Percentiles rank a stretch among this genome's conserved stretches.
Evolutionary conservation across 1,139 yeast genomes (phyloP).

Genomic region (Wickerhamomyces sp.): DNA sequence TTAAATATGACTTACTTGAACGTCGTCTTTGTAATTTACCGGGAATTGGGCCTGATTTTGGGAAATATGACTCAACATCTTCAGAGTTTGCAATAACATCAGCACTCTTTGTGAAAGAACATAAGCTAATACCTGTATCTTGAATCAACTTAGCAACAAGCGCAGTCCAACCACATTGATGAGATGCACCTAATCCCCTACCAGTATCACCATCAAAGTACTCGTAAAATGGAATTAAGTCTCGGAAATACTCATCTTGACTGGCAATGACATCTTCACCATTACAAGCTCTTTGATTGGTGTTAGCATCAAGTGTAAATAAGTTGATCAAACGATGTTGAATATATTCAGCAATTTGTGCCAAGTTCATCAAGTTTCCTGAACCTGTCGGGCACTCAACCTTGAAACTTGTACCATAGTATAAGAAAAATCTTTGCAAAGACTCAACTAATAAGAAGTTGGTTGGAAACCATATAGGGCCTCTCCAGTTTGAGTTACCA

Average conservation of each 20-base stretch:
- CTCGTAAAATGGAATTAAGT: slow-evolving; percentile 78
- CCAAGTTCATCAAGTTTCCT: slow-evolving; percentile 75
- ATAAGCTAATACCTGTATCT: slow-evolving; percentile 76
- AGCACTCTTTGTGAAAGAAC: slow-evolving; percentile 35
- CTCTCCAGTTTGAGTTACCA: slow-evolving; percentile 97
- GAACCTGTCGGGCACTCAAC: slow-evolving; percentile 91
- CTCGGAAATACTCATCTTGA: slow-evolving; percentile 70
- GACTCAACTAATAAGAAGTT: slow-evolving; percentile 87
- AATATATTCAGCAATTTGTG: slow-evolving; percentile 88
- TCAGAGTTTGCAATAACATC: slow-evolving; percentile 23
- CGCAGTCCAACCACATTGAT: slow-evolving; percentile 98
- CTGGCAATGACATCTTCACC: slow-evolving; percentile 64
- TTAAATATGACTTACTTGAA: slow-evolving; percentile 66
- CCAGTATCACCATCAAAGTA: slow-evolving; percentile 96
- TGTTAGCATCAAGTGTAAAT: slow-evolving; percentile 63
- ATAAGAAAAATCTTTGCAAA: slow-evolving; percentile 81
- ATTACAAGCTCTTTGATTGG: slow-evolving; percentile 74
- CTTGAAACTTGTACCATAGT: slow-evolving; percentile 83
- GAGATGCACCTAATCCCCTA: slow-evolving; percentile 90
- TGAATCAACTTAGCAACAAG: slow-evolving; percentile 91
- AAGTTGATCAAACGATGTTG: slow-evolving; percentile 83
- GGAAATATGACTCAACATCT: slow-evolving; percentile 25
- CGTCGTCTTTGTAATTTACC: slow-evolving; percentile 57
- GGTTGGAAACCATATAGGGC: slow-evolving; percentile 98
- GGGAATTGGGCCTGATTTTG: slow-evolving; percentile 42